phyloP scores from a whole-genome alignment of 345 rosid genomes.

The Eucalyptus melliodora region DNA sequence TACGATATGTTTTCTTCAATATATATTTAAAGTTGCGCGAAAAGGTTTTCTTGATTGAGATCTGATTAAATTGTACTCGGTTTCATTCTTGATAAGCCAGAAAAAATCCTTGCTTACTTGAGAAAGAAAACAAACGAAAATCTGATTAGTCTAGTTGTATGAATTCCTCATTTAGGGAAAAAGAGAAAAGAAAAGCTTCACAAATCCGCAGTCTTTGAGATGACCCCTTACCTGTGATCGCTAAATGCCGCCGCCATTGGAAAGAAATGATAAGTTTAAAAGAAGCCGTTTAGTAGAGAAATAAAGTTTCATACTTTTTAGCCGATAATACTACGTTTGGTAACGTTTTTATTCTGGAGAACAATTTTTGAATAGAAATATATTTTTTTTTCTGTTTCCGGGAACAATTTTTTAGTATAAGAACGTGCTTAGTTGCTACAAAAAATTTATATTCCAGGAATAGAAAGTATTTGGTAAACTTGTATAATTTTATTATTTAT shows the following conservation, averaged over 20 bases:
- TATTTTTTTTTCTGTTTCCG: rapidly evolving
- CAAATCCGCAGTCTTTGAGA: neutral
- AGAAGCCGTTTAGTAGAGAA: neutral
- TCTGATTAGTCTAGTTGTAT: neutral
- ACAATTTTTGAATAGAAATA: no score
- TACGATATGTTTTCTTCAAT: neutral
- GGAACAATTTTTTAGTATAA: no score
- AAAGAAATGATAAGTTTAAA: neutral
- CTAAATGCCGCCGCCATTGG: neutral
- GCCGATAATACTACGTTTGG: rapidly evolving
- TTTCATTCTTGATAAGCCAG: neutral
- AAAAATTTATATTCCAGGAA: no score
- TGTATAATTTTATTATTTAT: no score
- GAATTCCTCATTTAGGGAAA: neutral
- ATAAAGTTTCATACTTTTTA: no score
- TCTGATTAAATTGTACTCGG: neutral
- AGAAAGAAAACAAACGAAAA: neutral
- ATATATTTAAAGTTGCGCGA: neutral
- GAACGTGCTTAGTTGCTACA: rapidly evolving
- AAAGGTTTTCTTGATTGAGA: neutral
- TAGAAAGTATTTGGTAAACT: no score
- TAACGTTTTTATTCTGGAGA: rapidly evolving
- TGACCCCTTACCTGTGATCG: neutral
- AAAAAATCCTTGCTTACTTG: neutral
- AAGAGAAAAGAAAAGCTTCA: neutral